Evolutionary conservation across 352 stramenopile species (phyloP), one percentile per base, ranked within the genome.

Genomic region (Phytophthora colocasiae): DNA sequence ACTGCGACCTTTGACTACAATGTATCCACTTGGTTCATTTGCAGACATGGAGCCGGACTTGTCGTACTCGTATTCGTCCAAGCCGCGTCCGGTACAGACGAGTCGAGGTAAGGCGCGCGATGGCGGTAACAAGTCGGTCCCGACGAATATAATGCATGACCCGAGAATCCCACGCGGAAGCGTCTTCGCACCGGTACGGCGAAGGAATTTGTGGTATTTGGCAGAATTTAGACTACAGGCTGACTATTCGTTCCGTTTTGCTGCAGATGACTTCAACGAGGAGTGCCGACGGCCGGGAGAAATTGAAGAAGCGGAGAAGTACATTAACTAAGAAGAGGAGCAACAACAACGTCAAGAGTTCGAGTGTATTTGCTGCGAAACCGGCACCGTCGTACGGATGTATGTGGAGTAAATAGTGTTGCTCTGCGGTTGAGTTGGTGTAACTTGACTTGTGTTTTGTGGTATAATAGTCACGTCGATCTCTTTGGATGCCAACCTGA

Each of bases 1-100:
- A 22, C 27, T 31, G 54, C 66, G 67, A 75, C 67, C 49, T 72
- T 75, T 72, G 56, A 48, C 50, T 9, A 19, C 27, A 52, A 66
- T 74, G 66, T 66, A 66, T 50, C 55, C 62, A 68, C 10, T 48
- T 51, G 7, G 55, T 36, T 39, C 47, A 47, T 27, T 29, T 31
- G 27, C 22, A 26, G n/a, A 22, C 4, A 76, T 77, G 63, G 63
- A 83, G 34, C 79, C 87, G 29, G 79, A 91, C 54, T 61, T 91
- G 71, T 80, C 82, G 57, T 92, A 94, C 68, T 92, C 84, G 65
- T 92, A 92, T 65, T 73, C 79, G 63, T 79, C 84, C 63, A 94
- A 92, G 71, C 85, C 85, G 9, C 78, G 84, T 1, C 71, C 85
- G 2, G 84, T 94, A 58, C 82, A 89, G 65, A 91, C 70, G 15